Conservation (phyloP, 768 basidiomycete genomes). For the Boletus vermiculosoides region DNA sequence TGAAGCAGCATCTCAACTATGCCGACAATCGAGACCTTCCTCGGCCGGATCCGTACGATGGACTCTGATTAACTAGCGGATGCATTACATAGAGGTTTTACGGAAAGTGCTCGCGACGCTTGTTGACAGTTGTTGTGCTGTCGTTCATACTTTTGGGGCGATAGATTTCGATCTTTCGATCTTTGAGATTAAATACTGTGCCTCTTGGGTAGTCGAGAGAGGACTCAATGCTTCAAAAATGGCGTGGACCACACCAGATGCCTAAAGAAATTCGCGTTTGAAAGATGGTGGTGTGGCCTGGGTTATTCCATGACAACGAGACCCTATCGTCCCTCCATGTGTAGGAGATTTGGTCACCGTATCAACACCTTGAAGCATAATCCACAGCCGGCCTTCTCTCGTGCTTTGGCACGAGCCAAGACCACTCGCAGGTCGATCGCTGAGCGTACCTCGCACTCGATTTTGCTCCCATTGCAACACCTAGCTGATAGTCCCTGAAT, state of each 20-base stretch:
- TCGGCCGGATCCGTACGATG: conserved; percentile 32
- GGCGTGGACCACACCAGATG: not conserved
- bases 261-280: not conserved
- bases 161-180: not conserved
- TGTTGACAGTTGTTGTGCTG: not conserved
- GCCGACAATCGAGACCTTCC: conserved; percentile 29
- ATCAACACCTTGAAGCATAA: too few relatives aligned
- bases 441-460: too few relatives aligned
- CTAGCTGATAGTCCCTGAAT: too few relatives aligned
- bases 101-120: not conserved
- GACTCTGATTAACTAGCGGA: conserved; percentile 18
- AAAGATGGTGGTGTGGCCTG: too few relatives aligned
- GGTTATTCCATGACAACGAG: too few relatives aligned
- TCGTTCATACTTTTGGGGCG: not conserved
- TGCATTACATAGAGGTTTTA: not conserved
- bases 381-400: too few relatives aligned
- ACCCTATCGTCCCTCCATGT: too few relatives aligned
- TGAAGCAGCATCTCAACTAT: conserved; percentile 19
- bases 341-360: too few relatives aligned
- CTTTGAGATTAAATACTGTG: not conserved
- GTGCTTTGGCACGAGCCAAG: too few relatives aligned
- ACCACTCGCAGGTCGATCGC: too few relatives aligned
- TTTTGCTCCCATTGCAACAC: too few relatives aligned
- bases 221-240: not conserved
- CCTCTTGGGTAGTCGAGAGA: not conserved